Base-by-base conservation (phyloP, 768 basidiomycete species). In the Hirschioporus abietinus region DNA sequence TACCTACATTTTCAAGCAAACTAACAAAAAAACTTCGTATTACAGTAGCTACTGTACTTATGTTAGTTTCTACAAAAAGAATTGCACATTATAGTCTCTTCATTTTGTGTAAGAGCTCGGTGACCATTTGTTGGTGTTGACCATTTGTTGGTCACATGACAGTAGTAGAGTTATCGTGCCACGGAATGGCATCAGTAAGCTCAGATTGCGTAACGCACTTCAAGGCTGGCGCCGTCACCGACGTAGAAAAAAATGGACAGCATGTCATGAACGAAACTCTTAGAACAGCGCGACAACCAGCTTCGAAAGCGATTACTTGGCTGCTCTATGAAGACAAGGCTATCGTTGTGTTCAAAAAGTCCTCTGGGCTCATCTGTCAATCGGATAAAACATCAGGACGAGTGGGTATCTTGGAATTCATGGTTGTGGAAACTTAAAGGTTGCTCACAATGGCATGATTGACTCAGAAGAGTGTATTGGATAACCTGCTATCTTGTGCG, bases 341-440 rank as follows among this genome's bases (percentile, higher is more conserved):
- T 23, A 66, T 84, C n/a, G 74, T 88, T 20, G 79, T 88, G 9
- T 69, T 88, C 58, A 86, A 88, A 71, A 90, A 90, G 71, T 87
- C 88, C 2, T 79, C 85, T 3, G 83, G 80, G 24, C 76, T 89
- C 57, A 72, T 86, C 15, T 87, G 84, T 66, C 88, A 89, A 74
- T 76, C 73, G 60, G 60, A 25, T 30, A 62, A 25, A 15, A 61
- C 25, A 17, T 61, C 60, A 12, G 23, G 60, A 34, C 24, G 30
- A 34, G 60, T 61, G 60, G 24, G 60, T 15, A 61, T 61, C 30
- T 25, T 61, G n/a, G n/a, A n/a, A 60, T 23, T 35, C 18, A 57
- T 36, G 67, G 66, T 66, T 67, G 61, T 70, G 70, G 71, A 65
- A 74, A n/a, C n/a, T n/a, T n/a, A n/a, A n/a, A 70, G 80, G 80